phyloP scores from a whole-genome alignment of 1,284 basidiomycete species.

The Puccinia horiana region DNA sequence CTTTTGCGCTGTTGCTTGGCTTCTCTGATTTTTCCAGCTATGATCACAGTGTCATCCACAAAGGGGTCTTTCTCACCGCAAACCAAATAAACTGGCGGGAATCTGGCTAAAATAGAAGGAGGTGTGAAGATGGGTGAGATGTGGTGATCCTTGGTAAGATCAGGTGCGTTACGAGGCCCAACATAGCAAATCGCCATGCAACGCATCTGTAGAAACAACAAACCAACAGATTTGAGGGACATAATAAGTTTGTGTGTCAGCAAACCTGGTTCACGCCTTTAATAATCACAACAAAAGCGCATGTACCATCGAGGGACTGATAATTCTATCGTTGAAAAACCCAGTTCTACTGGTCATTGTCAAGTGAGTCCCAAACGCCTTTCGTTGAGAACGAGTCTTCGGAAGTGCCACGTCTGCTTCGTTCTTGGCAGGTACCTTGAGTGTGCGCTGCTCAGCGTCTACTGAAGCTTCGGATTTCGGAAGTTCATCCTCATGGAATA shows the following conservation, averaged over 20 bases:
- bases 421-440: neutral
- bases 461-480: constrained; percentile 47
- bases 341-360: constrained; percentile 95
- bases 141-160: constrained; percentile 90
- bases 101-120: constrained; percentile 76
- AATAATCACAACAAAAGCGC: neutral
- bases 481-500: constrained; percentile 52
- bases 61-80: constrained; percentile 86
- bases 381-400: constrained; percentile 53
- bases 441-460: constrained; percentile 50
- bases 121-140: constrained; percentile 92
- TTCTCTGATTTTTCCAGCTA: constrained; percentile 86
- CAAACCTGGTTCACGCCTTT: neutral
- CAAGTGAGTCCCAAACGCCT: constrained; percentile 73
- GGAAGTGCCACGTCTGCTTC: constrained; percentile 41
- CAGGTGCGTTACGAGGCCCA: constrained; percentile 84
- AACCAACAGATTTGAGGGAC: neutral
- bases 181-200: constrained; percentile 98
- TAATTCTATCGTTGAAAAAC: constrained; percentile 79
- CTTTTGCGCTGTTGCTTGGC: constrained; percentile 79
- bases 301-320: constrained; percentile 23
- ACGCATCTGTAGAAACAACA: constrained; percentile 70
- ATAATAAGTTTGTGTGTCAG: neutral
- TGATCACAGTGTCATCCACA: constrained; percentile 89
- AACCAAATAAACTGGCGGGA: constrained; percentile 77